These are phyloP conservation scores for Venturia pyrina DNA, from an alignment of 2,329 filamentous ascomycete genomes.

Conservation along the genomic window DNA sequence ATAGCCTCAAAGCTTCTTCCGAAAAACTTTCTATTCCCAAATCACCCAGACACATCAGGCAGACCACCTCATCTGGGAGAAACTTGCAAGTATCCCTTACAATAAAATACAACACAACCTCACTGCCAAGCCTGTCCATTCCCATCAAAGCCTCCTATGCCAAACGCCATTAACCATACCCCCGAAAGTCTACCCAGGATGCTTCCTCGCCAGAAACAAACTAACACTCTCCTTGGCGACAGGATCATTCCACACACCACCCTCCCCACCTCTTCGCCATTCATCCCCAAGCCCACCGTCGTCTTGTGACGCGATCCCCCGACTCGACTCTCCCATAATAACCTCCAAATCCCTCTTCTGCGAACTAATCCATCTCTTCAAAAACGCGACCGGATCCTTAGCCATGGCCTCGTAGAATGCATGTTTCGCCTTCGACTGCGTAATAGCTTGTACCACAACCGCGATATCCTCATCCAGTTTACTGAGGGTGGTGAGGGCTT, in stretches of 20 bases:
- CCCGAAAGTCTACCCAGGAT: not conserved
- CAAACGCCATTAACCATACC: not conserved
- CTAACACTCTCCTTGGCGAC: slow-evolving; percentile 53
- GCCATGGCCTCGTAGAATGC: slow-evolving; percentile 72
- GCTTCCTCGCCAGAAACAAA: slow-evolving; percentile 45
- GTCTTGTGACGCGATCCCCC: slow-evolving; percentile 34
- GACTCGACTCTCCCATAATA: slow-evolving; percentile 68
- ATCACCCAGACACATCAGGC: not conserved
- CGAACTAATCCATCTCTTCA: slow-evolving; percentile 78
- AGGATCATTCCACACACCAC: slow-evolving; percentile 53
- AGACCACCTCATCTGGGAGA: not conserved
- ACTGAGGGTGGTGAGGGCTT: slow-evolving; percentile 35
- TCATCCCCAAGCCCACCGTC: slow-evolving; percentile 50
- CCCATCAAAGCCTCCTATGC: not conserved
- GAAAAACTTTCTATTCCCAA: not conserved
- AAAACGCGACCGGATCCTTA: slow-evolving; percentile 73
- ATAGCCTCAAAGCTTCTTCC: too few relatives aligned
- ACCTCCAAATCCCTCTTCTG: slow-evolving; percentile 87
- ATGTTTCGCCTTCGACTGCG: slow-evolving; percentile 81
- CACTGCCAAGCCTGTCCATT: not conserved
- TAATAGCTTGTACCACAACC: slow-evolving; percentile 69
- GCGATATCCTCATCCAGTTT: slow-evolving; percentile 77
- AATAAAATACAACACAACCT: not conserved
- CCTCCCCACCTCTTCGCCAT: slow-evolving; percentile 55
- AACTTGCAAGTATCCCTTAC: not conserved